Percentiles rank a stretch among this genome's conserved stretches.
Conservation (phyloP, 345 rosid species). For the Melastoma malabathricum region DNA sequence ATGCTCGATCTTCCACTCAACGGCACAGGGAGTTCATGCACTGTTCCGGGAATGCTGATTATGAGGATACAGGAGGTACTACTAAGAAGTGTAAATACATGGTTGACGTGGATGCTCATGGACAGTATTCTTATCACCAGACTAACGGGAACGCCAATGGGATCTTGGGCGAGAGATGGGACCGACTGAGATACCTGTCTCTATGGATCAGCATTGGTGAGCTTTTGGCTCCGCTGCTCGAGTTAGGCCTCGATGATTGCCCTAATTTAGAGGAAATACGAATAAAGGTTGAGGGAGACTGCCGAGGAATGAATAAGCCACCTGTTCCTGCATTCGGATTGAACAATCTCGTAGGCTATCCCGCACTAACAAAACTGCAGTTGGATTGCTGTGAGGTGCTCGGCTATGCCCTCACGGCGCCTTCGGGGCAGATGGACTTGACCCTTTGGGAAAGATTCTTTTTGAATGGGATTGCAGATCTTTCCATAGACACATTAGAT, state of each 20-base stretch:
- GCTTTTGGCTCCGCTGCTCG: slow-evolving; percentile 40
- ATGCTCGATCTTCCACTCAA: background rate
- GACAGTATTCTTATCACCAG: background rate
- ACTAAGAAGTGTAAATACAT: slow-evolving; percentile 39
- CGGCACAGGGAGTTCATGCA: background rate
- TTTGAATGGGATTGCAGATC: slow-evolving; percentile 46
- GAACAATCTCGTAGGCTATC: slow-evolving; percentile 44
- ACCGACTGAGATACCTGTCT: slow-evolving; percentile 48
- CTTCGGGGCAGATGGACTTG: slow-evolving; percentile 69
- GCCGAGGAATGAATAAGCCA: slow-evolving; percentile 49
- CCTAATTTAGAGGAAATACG: slow-evolving; percentile 73
- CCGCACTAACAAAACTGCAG: slow-evolving; percentile 59
- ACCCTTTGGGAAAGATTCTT: slow-evolving; percentile 87
- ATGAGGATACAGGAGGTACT: slow-evolving; percentile 14
- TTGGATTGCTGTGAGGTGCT: slow-evolving; percentile 61
- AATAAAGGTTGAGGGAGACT: slow-evolving; percentile 78
- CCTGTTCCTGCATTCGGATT: slow-evolving; percentile 45
- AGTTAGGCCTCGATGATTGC: slow-evolving; percentile 51
- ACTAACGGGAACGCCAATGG: slow-evolving; percentile 19
- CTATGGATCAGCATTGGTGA: slow-evolving; percentile 72
- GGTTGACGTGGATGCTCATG: slow-evolving; percentile 9
- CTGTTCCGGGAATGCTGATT: background rate
- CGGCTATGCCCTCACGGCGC: slow-evolving; percentile 68
- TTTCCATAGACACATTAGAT: slow-evolving; percentile 56
- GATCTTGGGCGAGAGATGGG: slow-evolving; percentile 42